Base-by-base conservation (phyloP, 805 yeast species). In the Candida multigemmis region DNA sequence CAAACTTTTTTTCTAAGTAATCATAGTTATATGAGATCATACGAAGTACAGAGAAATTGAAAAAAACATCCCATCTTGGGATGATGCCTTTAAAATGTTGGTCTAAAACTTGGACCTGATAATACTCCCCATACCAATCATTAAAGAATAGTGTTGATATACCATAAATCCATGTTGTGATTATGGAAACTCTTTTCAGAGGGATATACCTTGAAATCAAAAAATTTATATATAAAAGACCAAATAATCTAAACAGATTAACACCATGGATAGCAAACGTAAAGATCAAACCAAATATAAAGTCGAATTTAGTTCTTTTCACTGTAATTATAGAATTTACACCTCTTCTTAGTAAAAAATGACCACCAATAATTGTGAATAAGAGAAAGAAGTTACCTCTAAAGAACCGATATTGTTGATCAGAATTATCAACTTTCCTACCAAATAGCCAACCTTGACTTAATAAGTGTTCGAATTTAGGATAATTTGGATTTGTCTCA, bases 41-140 rank as follows among this genome's bases (percentile, higher is more conserved):
- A 43, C 96, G 68, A 28, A 91, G 64, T 33, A 89, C 57, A 1
- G 94, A 79, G 53, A 93, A 86, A 54, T 91, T 91, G 65, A 76
- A 91, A 41, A 82, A 84, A 3, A 91, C 96, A 47, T 91, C 96
- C 99, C 99, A 91, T 41, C 97, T 68, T 11, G 74, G 65, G 34
- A 91, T 77, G 9, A 87, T 67, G 1, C 97, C 96, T 25, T 68
- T 67, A 40, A 70, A 78, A 1, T 69, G 67, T 15, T 55, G 40
- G 42, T 85, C 94, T 40, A 82, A 50, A 19, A 68, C 54, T 0
- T 60, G 47, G n/a, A 82, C 48, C 0, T 71, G 77, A 24, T 69
- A 65, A 32, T 66, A 63, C 12, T 68, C 61, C 27, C 86, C 63
- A 34, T 63, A 74, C 27, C 56, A 59, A 41, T 83, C 94, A 46